phyloP scores from a whole-genome alignment of 2,329 filamentous ascomycete genomes.

The Fusarium caatingaense region DNA sequence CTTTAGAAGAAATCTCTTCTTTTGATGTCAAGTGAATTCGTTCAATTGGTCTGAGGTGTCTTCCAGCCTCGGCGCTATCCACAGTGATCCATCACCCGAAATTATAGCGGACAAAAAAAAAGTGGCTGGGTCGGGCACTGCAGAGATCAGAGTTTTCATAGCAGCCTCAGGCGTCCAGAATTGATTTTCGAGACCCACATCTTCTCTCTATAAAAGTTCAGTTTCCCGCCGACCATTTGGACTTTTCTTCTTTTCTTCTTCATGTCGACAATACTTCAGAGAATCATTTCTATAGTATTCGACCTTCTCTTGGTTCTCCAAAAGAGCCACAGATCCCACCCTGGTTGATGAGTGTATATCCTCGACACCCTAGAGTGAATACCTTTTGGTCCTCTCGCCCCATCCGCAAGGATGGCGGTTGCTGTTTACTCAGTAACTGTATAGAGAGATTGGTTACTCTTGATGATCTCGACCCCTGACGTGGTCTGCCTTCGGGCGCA shows the following conservation, averaged over 20 bases:
- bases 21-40: background rate
- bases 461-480: slow-evolving; percentile 91
- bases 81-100: background rate
- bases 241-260: slow-evolving; percentile 61
- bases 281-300: slow-evolving; percentile 99
- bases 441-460: slow-evolving; percentile 75
- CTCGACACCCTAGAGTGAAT: slow-evolving; percentile 68
- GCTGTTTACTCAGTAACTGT: slow-evolving; percentile 60
- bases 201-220: slow-evolving; percentile 18
- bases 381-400: slow-evolving; percentile 42
- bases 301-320: slow-evolving; percentile 91
- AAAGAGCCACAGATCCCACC: slow-evolving; percentile 91
- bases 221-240: slow-evolving; percentile 42
- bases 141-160: slow-evolving; percentile 26
- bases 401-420: slow-evolving; percentile 66
- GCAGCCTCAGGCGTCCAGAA: slow-evolving; percentile 16
- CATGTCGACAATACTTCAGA: slow-evolving; percentile 74
- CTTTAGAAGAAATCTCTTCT: background rate
- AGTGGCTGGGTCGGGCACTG: slow-evolving; percentile 5
- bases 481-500: slow-evolving; percentile 81
- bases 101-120: slow-evolving; percentile 23
- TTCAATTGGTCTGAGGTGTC: background rate
- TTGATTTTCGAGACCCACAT: background rate
- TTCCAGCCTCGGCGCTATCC: background rate
- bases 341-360: slow-evolving; percentile 66